Evolutionary conservation across 148 eudicot species (phyloP), one percentile per base, ranked within the genome.

Genomic region (Cornus florida): DNA sequence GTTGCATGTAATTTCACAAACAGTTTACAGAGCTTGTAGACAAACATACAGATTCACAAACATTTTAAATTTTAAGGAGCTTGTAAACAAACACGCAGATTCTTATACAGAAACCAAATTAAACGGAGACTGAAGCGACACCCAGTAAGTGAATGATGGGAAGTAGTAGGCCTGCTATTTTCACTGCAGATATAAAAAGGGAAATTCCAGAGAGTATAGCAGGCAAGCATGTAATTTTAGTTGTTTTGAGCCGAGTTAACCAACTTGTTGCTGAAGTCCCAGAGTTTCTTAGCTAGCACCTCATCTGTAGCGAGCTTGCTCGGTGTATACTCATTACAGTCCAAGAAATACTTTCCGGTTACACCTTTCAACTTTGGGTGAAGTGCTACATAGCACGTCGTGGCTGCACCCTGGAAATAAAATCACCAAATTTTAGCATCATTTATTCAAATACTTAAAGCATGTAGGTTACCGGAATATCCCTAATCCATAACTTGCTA

Each of bases 181-280:
- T 48, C 53, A 11, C 53, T 57, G 14, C 14, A 57, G 17, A 57
- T 57, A 0, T 57, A 57, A 57, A 57, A 14, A 13, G 38, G 17
- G 64, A 17, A 19, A 57, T 57, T 57, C 64, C 66, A 62, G 23
- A 62, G 38, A 57, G 62, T 14, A 13, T 57, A 57, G 62, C 62
- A 13, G 62, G 20, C 1, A 57, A 57, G 62, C 59, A 53, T 53
- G 12, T 17, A 13, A 5, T 62, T 62, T n/a, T 13, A 62, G 9
- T 43, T 20, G n/a, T 67, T 76, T 28, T 78, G 78, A 69, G 88
- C 89, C 9, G 87, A 80, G 70, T 87, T 82, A 38, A 89, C 81
- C 86, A 95, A 70, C 73, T 91, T 86, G 84, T 86, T 86, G 82
- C 96, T 92, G 78, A 84, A 92, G 69, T 94, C 91, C 98, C 94